Conservation (phyloP, 805 yeast genomes). For the Groenewaldozyma salmanticensis region DNA sequence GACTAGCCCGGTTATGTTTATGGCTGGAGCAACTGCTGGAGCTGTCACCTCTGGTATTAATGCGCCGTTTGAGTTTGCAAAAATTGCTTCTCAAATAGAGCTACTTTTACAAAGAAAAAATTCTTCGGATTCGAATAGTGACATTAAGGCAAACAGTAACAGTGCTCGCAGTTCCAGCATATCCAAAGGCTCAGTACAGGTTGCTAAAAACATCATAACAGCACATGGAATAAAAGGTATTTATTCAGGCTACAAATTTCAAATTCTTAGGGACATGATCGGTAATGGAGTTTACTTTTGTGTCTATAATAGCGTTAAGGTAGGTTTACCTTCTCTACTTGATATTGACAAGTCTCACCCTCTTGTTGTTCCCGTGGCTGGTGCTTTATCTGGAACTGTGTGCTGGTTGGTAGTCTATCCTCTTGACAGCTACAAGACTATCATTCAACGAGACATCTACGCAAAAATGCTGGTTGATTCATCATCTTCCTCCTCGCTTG, state of each 20-base stretch:
- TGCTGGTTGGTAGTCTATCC: constrained; percentile 75
- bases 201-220: constrained; percentile 44
- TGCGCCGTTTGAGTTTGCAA: constrained; percentile 81
- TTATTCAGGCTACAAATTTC: constrained; percentile 45
- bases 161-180: constrained; percentile 8
- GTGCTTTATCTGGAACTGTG: constrained; percentile 69
- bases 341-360: constrained; percentile 26
- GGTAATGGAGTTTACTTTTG: constrained; percentile 69
- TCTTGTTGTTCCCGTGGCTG: constrained; percentile 51
- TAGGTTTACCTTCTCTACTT: constrained; percentile 22
- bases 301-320: constrained; percentile 64
- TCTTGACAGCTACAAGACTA: constrained; percentile 68
- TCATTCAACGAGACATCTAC: constrained; percentile 65
- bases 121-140: constrained; percentile 6
- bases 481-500: constrained; percentile 30
- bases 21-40: constrained; percentile 61
- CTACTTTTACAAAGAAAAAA: constrained; percentile 29
- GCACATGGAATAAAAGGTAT: constrained; percentile 55
- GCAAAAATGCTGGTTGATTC: constrained; percentile 29
- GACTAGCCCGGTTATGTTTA: constrained; percentile 19
- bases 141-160: constrained; percentile 5
- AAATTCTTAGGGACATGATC: constrained; percentile 47
- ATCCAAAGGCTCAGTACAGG: constrained; percentile 30
- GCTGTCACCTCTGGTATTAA: constrained; percentile 41
- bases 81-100: constrained; percentile 67